Percentiles rank a stretch among this genome's conserved stretches.
These are phyloP conservation scores for Artemisia argyi DNA, from an alignment of 129 eudicot genomes.

Conservation along the genomic window DNA sequence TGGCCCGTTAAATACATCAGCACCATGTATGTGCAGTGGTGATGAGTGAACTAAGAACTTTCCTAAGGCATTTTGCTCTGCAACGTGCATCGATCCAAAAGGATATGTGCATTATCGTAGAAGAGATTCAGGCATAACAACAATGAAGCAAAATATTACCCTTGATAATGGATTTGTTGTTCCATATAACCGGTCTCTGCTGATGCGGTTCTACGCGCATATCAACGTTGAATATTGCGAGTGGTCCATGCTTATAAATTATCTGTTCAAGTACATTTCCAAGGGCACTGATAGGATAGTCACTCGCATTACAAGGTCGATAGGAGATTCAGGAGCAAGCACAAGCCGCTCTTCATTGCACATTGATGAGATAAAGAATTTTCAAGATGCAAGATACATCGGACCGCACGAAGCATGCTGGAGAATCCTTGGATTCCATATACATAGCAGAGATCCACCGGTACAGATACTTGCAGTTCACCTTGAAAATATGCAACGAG, in stretches of 20 bases:
- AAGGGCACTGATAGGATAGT: background rate
- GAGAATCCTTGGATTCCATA: background rate
- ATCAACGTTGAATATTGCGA: background rate
- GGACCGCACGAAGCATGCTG: background rate
- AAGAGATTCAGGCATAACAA: background rate
- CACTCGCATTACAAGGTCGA: too few relatives aligned
- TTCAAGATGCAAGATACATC: background rate
- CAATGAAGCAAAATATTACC: background rate
- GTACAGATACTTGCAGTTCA: constrained; percentile 20
- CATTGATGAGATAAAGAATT: background rate
- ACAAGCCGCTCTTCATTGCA: too few relatives aligned
- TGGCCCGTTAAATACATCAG: background rate
- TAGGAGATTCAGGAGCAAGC: too few relatives aligned
- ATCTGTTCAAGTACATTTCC: background rate
- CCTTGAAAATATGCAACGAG: constrained; percentile 10
- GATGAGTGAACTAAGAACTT: background rate
- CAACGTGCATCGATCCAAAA: background rate
- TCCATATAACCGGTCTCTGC: background rate
- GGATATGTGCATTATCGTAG: background rate
- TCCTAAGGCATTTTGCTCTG: background rate
- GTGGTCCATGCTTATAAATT: background rate
- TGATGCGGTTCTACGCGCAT: background rate
- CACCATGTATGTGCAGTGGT: constrained; percentile 8
- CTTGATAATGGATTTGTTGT: background rate
- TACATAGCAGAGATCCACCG: background rate